Percentiles rank a stretch among this genome's conserved stretches.
Conservation (phyloP, 208 protist genomes). For the Crithidia sp. region DNA sequence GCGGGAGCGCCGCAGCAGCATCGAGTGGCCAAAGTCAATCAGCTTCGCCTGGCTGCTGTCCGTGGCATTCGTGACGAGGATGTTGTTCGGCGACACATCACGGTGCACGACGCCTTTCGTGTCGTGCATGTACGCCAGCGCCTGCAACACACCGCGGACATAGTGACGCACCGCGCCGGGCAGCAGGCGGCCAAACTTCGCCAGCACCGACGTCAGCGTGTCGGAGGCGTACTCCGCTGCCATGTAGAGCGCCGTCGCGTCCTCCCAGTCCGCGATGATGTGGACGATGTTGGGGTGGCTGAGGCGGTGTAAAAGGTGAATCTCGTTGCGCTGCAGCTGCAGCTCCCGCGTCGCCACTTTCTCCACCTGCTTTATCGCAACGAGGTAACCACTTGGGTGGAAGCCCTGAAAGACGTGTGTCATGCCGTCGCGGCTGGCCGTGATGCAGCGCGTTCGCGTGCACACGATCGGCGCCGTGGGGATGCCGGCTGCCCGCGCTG, state of each 20-base stretch:
- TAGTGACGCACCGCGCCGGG: slow-evolving; percentile 53
- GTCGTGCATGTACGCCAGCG: slow-evolving; percentile 72
- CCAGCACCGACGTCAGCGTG: slow-evolving; percentile 56
- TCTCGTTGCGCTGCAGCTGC: slow-evolving; percentile 50
- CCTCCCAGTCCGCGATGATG: slow-evolving; percentile 52
- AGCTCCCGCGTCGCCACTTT: slow-evolving; percentile 29
- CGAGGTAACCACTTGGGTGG: slow-evolving; percentile 48
- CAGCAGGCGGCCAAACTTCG: slow-evolving; percentile 51
- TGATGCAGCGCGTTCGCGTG: slow-evolving; percentile 24
- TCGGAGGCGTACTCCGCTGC: slow-evolving; percentile 77
- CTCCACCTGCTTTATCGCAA: slow-evolving; percentile 61
- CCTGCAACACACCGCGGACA: slow-evolving; percentile 54
- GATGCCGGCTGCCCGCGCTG: slow-evolving; percentile 9
- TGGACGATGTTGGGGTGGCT: slow-evolving; percentile 75
- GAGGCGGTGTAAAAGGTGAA: slow-evolving; percentile 50
- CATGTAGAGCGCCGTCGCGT: slow-evolving; percentile 52
- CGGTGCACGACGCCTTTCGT: slow-evolving; percentile 64
- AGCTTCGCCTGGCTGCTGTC: slow-evolving; percentile 61
- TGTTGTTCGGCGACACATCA: slow-evolving; percentile 79
- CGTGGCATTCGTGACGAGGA: slow-evolving; percentile 75
- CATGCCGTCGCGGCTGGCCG: neutral
- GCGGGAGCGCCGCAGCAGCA: slow-evolving; percentile 12
- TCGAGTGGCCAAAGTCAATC: slow-evolving; percentile 75
- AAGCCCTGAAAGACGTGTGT: slow-evolving; percentile 30
- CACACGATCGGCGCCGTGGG: slow-evolving; percentile 16